Percentiles rank a stretch among this genome's conserved stretches.
Evolutionary conservation across 2,329 filamentous ascomycete species (phyloP).

Genomic region (Emericellopsis atlantica): DNA sequence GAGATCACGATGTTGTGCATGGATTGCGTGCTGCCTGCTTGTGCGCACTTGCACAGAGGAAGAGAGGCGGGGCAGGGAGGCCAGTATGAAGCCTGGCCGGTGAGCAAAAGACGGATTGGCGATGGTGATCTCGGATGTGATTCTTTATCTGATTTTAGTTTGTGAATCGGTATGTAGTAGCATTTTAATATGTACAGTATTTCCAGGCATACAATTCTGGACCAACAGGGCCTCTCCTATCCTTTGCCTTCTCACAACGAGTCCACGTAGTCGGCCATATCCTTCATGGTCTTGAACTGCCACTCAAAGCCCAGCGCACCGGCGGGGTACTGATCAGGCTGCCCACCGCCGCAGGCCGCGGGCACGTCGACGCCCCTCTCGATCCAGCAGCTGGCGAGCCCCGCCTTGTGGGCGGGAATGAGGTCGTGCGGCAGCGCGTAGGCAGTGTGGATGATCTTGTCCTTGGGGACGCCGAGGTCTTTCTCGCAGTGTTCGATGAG

Average conservation of each 20-base stretch:
- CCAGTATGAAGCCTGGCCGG: no score
- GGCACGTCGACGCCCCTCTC: slow-evolving; percentile 31
- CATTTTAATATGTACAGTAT: no score
- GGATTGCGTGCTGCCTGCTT: no score
- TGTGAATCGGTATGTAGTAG: no score
- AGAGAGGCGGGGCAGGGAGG: no score
- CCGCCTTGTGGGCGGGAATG: slow-evolving; percentile 46
- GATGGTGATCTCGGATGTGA: no score
- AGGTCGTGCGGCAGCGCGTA: slow-evolving; percentile 58
- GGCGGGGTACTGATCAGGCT: slow-evolving; percentile 16
- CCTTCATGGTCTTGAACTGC: slow-evolving; percentile 43
- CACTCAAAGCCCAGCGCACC: slow-evolving; percentile 25
- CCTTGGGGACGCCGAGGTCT: slow-evolving; percentile 37
- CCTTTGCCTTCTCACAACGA: not conserved
- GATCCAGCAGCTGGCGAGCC: slow-evolving; percentile 54
- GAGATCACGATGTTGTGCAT: no score
- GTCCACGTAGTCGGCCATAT: slow-evolving; percentile 47
- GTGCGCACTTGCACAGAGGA: no score
- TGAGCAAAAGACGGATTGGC: no score
- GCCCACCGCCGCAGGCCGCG: slow-evolving; percentile 9
- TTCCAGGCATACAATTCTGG: no score
- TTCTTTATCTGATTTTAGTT: no score
- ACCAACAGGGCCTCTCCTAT: no score
- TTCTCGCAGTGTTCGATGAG: slow-evolving; percentile 39
- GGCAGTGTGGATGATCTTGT: slow-evolving; percentile 54